Evolutionary conservation across 495 filamentous ascomycete species (phyloP), one percentile per base, ranked within the genome.

Genomic region (Cetradonia linearis): DNA sequence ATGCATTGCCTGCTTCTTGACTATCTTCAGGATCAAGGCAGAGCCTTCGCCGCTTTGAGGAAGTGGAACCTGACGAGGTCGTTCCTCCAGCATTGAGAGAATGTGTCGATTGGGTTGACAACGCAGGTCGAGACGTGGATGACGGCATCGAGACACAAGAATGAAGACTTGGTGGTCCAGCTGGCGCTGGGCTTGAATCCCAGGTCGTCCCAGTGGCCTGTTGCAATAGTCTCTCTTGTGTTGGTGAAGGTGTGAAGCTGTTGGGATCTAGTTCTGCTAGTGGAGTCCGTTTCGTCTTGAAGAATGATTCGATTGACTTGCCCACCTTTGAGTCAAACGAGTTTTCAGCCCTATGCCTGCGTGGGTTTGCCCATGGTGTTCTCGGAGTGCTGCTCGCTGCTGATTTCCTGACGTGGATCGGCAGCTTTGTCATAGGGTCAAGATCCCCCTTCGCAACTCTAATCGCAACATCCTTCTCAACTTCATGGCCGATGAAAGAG

Each of bases 181-280:
- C 59, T 28, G 76, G 69, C 30, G 72, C 72, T 38, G 77, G 70
- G 58, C 69, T 77, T 42, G 73, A 65, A 27, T 73, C 67, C 84
- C 84, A 88, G 9, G 79, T 77, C 37, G 64, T 74, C 64, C 75
- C 76, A 7, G 69, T 69, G 70, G 83, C 79, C 33, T 76, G 73
- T 37, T 79, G 70, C 28, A 87, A 69, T 13, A 86, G 71, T 34
- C 77, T 72, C 67, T 82, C 82, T 67, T 89, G 86, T 64, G 76
- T 84, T 27, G 83, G 82, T 1, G 85, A 86, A 27, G 83, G 84
- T 5, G 80, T 81, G 67, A 96, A 88, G 62, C 79, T 86, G 69
- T 96, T 96, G 11, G 86, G 83, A 65, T 95, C 88, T 69, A 96
- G 80, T 73, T 94, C 90, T 13, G 83, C 88, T 49, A 96, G 78